Evolutionary conservation across 352 stramenopile genomes (phyloP).

Genomic region (Halophytophthora polymorphica): DNA sequence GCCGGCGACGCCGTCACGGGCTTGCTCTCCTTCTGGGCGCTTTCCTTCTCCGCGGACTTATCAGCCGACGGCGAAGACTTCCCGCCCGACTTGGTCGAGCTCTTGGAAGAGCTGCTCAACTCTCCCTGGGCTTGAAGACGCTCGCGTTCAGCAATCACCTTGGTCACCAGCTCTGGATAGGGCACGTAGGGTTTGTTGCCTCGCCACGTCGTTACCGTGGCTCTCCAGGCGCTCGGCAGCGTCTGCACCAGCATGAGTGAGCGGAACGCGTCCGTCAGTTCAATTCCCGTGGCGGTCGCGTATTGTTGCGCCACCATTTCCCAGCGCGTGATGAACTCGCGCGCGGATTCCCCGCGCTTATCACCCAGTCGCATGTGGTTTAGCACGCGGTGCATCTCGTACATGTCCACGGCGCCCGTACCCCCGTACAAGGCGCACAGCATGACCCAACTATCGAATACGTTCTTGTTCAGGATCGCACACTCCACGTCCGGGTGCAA

Average conservation of each 20-base stretch:
- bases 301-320: constrained; percentile 46
- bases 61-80: not conserved
- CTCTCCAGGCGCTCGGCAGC: constrained; percentile 26
- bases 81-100: not conserved
- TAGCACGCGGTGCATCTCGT: constrained; percentile 43
- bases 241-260: constrained; percentile 35
- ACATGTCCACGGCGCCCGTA: constrained; percentile 30
- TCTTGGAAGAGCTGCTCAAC: not conserved
- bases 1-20: too few relatives aligned
- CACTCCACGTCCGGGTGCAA: constrained; percentile 45
- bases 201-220: constrained; percentile 30
- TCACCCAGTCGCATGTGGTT: constrained; percentile 42
- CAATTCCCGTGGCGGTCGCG: constrained; percentile 28
- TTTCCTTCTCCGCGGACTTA: too few relatives aligned
- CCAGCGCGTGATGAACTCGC: constrained; percentile 37
- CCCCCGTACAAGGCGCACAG: constrained; percentile 39
- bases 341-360: constrained; percentile 32
- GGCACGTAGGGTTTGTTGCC: constrained; percentile 38
- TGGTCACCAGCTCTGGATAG: constrained; percentile 37
- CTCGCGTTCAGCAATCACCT: constrained; percentile 22
- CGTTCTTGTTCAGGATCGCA: constrained; percentile 46
- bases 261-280: constrained; percentile 38
- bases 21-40: too few relatives aligned
- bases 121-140: constrained; percentile 21
- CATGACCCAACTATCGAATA: constrained; percentile 48